Conservation (phyloP, 768 basidiomycete species). For the Peribolospora kevripleyi region DNA sequence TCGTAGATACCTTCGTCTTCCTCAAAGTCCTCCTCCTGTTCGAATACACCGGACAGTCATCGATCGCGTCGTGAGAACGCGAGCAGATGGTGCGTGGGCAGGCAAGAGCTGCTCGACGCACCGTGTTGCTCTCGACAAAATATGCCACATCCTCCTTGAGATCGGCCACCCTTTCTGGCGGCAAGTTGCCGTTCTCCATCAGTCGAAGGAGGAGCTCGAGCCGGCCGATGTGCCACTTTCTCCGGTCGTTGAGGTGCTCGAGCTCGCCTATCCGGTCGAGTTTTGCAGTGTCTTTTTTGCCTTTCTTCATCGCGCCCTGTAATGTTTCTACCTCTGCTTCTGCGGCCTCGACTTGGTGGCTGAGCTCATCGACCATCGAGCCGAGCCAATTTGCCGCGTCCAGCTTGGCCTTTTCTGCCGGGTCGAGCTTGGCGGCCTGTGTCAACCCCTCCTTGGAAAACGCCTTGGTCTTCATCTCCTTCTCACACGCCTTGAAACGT, state of each 20-base stretch:
- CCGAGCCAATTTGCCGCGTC: slow-evolving; percentile 67
- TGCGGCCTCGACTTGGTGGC: slow-evolving; percentile 72
- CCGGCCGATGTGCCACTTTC: slow-evolving; percentile 82
- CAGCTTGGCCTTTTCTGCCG: slow-evolving; percentile 86
- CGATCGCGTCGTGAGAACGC: slow-evolving; percentile 9
- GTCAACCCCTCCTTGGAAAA: slow-evolving; percentile 97
- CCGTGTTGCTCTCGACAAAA: slow-evolving; percentile 86
- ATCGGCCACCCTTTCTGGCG: slow-evolving; percentile 49
- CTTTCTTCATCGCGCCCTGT: slow-evolving; percentile 48
- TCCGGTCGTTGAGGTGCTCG: slow-evolving; percentile 68
- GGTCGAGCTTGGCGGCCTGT: slow-evolving; percentile 79
- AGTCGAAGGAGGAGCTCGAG: slow-evolving; percentile 81
- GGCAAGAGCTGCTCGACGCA: slow-evolving; percentile 25
- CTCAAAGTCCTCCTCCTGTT: slow-evolving; percentile 85
- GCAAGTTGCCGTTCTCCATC: slow-evolving; percentile 74
- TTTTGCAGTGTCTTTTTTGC: slow-evolving; percentile 25
- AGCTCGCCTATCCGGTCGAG: slow-evolving; percentile 57
- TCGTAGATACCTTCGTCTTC: slow-evolving; percentile 95
- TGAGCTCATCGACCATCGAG: slow-evolving; percentile 66
- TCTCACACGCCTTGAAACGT: slow-evolving; percentile 98
- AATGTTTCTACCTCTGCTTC: slow-evolving; percentile 85
- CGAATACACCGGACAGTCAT: neutral
- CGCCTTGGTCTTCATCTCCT: slow-evolving; percentile 99
- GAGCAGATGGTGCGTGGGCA: no score
- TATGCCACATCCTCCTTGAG: slow-evolving; percentile 88